Evolutionary conservation across 805 yeast genomes (phyloP).

Genomic region (Saccharomycopsis sp.): DNA sequence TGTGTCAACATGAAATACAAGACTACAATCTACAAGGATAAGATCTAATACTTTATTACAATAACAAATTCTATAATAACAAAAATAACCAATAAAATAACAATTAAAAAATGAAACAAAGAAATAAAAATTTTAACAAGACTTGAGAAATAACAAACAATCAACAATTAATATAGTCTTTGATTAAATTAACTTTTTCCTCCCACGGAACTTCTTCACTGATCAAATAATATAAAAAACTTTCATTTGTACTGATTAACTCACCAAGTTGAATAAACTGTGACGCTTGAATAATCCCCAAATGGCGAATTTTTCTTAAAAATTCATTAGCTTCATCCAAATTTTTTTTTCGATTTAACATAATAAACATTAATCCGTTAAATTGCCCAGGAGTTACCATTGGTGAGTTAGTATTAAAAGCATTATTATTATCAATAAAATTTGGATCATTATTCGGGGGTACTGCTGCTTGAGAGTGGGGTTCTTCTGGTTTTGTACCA

Average conservation of each 20-base stretch:
- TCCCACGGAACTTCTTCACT: conserved; percentile 13
- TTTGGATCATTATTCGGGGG: neutral
- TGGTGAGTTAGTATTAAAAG: neutral
- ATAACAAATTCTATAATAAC: no score
- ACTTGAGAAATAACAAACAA: no score
- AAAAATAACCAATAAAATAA: no score
- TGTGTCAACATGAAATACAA: no score
- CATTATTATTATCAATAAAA: neutral
- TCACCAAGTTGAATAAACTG: conserved; percentile 15
- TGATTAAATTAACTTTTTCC: conserved; percentile 17
- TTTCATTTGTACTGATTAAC: conserved; percentile 11
- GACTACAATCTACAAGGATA: no score
- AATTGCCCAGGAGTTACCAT: neutral
- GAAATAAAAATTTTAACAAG: no score
- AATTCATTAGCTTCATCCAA: conserved; percentile 14
- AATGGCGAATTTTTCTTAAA: conserved; percentile 11
- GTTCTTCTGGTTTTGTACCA: neutral
- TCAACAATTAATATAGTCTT: conserved; percentile 6
- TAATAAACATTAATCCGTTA: conserved; percentile 2
- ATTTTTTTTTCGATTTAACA: conserved; percentile 8
- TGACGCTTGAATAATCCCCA: conserved; percentile 11
- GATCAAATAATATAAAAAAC: conserved; percentile 16
- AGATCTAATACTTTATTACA: no score
- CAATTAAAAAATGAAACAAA: no score
- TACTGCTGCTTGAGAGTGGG: neutral